Evolutionary conservation across 2,329 filamentous ascomycete genomes (phyloP).

Genomic region (Fusarium vanettenii): DNA sequence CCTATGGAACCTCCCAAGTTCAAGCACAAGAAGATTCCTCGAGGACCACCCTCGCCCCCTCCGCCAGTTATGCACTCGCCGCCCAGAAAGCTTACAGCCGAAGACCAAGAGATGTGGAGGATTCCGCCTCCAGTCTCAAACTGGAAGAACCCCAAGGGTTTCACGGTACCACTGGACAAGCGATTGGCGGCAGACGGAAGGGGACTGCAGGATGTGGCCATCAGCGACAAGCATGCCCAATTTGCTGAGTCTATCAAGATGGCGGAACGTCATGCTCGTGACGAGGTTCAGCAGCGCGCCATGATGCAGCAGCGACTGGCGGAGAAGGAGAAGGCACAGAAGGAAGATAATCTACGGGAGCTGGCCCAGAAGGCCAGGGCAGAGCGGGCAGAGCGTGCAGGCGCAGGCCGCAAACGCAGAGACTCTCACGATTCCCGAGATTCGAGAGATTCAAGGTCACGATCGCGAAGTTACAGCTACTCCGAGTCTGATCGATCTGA

Average conservation of each 20-base stretch:
- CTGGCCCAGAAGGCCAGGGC: constrained; percentile 93
- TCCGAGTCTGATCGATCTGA: constrained; percentile 61
- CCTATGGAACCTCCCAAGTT: constrained; percentile 98
- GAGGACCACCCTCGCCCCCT: constrained; percentile 90
- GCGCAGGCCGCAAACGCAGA: constrained; percentile 59
- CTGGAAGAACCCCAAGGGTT: constrained; percentile 99
- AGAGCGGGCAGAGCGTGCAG: constrained; percentile 83
- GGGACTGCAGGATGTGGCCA: constrained; percentile 90
- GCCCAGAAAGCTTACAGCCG: constrained; percentile 92
- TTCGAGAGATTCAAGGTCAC: constrained; percentile 55
- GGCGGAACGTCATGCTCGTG: constrained; percentile 92
- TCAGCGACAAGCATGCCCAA: constrained; percentile 98
- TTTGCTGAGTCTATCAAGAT: constrained; percentile 95
- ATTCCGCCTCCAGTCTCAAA: constrained; percentile 90
- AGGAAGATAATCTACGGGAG: constrained; percentile 90
- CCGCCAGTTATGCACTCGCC: constrained; percentile 96
- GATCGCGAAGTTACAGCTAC: constrained; percentile 63
- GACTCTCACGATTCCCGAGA: constrained; percentile 52
- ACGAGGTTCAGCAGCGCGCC: constrained; percentile 92
- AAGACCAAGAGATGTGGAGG: constrained; percentile 97
- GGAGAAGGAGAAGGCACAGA: constrained; percentile 94
- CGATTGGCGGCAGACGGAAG: constrained; percentile 92
- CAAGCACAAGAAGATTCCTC: constrained; percentile 98
- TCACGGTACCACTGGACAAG: constrained; percentile 96
- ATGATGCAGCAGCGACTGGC: constrained; percentile 96